These are phyloP conservation scores for Sphagnum tenellum DNA, from an alignment of 225 moss, liverwort and hornwort species.

Conservation along the genomic window DNA sequence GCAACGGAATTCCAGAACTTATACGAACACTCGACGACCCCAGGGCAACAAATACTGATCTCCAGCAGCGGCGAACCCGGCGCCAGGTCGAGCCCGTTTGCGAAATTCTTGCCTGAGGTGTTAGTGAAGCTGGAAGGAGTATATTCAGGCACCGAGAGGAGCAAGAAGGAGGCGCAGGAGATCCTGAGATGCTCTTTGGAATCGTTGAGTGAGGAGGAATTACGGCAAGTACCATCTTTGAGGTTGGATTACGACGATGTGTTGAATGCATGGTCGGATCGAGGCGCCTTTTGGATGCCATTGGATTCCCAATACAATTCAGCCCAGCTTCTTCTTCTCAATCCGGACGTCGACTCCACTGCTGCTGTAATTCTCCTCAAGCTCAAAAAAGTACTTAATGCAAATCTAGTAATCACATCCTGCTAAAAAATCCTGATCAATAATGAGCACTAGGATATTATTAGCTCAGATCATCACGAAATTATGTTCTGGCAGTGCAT, in stretches of 20 bases:
- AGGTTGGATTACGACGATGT: conserved; percentile 74
- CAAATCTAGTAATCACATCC: background rate
- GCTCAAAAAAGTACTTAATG: background rate
- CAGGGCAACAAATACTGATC: too few species aligned
- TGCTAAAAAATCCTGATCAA: too few species aligned
- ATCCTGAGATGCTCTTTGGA: conserved; percentile 28
- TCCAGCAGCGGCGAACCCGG: background rate
- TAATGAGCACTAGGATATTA: background rate
- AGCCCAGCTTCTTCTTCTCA: conserved; percentile 44
- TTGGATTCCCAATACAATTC: conserved; percentile 11
- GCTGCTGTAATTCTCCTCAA: conserved; percentile 16
- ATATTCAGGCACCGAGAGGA: background rate
- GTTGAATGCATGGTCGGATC: conserved; percentile 68
- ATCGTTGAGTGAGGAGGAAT: conserved; percentile 20
- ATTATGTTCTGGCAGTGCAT: too few species aligned
- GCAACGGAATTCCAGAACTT: too few species aligned
- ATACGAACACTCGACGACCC: too few species aligned
- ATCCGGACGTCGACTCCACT: conserved; percentile 62
- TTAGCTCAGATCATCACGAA: too few species aligned
- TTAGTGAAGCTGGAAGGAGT: conserved; percentile 12
- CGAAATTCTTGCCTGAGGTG: conserved; percentile 7
- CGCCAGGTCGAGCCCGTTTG: background rate
- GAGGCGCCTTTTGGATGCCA: conserved; percentile 45
- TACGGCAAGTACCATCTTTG: conserved; percentile 41
- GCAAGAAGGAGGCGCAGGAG: conserved; percentile 31